Base-by-base conservation (phyloP, 2,329 filamentous ascomycete genomes). In the Didymella arachidicola region DNA sequence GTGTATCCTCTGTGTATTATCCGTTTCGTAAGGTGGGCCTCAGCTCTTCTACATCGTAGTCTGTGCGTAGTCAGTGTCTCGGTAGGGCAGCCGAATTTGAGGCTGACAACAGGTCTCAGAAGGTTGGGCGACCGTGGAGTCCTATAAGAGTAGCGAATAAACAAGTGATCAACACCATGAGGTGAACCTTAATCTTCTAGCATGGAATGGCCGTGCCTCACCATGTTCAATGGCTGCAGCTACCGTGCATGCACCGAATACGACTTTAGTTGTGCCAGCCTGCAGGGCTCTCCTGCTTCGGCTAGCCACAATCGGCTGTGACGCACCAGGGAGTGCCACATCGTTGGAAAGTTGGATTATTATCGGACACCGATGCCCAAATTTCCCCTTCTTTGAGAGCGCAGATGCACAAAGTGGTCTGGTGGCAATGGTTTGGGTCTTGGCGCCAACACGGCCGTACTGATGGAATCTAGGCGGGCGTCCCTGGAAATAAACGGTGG, bases 281-380 rank as follows among this genome's bases (percentile, higher is more conserved):
- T 49, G 32, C 49, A 58, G 49, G 56, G 56, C 56, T 53, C 49
- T 53, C 49, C 49, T 49, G 26, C 45, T 49, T 34, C 11, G 49
- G 44, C 56, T 53, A 58, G 56, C 49, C 45, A 32, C 12, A 39
- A 38, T 19, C 38, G 30, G 45, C 14, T 36, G 30, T 41, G 32
- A 49, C 39, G 45, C 39, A 19, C 32, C 32, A 25, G 45, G 32
- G 26, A 14, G n/a, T 19, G 38, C 48, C 49, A 43, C 18, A 38
- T 19, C 18, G 27, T 57, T 52, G 29, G 36, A 51, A 39, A 19
- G 25, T 18, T 25, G 22, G 18, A 18, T 22, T 10, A 25, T n/a
- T 32, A 32, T 48, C 49, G 55, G 55, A 53, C 36, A 26, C 48
- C 56, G 45, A 58, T 19, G 45, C 8, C 44, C 30, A 45, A 44